Conservation (phyloP, 768 basidiomycete species). For the Psilocybe azurescens region DNA sequence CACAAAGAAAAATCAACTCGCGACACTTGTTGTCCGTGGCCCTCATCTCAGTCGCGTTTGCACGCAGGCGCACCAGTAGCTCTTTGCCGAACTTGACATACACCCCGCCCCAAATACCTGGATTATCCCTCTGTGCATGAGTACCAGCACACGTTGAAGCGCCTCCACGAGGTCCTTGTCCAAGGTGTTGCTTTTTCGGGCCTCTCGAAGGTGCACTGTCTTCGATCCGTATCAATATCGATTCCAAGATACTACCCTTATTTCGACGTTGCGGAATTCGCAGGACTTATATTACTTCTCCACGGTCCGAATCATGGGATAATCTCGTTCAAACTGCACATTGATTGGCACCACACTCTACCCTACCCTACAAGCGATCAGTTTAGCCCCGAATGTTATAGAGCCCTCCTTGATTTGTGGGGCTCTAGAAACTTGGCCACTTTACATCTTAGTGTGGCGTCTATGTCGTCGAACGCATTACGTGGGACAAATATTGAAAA, state of each 20-base stretch:
- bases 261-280: background rate
- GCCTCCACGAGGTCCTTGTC: background rate
- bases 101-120: background rate
- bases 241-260: background rate
- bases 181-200: background rate
- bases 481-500: background rate
- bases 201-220: background rate
- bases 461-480: background rate
- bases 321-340: background rate
- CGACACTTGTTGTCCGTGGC: background rate
- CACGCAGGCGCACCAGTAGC: background rate
- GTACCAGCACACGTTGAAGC: background rate
- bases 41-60: background rate
- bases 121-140: background rate
- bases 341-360: background rate
- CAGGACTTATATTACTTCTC: background rate
- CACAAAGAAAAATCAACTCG: background rate
- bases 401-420: background rate
- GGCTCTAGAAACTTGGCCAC: background rate
- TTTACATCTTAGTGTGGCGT: background rate
- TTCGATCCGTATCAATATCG: background rate
- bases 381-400: too few relatives aligned
- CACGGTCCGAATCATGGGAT: background rate
- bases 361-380: background rate
- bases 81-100: background rate